phyloP scores from a whole-genome alignment of 768 basidiomycete genomes.

The Rhodotorula toruloides region DNA sequence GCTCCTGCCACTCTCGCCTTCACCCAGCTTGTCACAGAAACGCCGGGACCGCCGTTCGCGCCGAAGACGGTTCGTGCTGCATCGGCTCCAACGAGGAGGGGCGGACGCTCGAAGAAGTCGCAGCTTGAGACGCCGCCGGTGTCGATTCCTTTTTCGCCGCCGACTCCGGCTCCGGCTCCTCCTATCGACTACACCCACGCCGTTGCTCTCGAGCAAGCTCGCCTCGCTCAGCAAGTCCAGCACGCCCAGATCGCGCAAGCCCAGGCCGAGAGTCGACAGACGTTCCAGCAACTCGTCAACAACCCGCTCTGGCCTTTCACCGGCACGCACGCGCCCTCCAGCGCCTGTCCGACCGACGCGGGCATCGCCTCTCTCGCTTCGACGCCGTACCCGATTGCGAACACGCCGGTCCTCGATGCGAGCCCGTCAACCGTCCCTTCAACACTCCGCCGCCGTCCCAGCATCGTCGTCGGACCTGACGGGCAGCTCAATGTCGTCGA shows the following conservation, averaged over 20 bases:
- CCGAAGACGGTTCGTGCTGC: too few relatives aligned
- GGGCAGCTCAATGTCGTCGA: background rate
- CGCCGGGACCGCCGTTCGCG: too few relatives aligned
- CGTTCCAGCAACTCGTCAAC: too few relatives aligned
- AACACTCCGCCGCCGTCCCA: background rate
- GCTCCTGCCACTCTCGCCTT: background rate
- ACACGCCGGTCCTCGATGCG: too few relatives aligned
- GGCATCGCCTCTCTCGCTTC: background rate
- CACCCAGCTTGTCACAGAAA: background rate
- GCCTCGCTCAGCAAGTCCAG: conserved; percentile 1
- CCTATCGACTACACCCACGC: background rate
- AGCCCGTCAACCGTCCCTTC: background rate
- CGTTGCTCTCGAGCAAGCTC: background rate
- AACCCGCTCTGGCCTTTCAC: background rate
- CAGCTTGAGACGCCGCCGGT: too few relatives aligned
- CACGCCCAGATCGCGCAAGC: background rate
- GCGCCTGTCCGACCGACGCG: background rate
- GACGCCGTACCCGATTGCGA: too few relatives aligned
- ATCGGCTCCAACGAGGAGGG: too few relatives aligned
- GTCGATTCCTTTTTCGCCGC: too few relatives aligned
- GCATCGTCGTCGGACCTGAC: background rate
- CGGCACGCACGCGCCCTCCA: too few relatives aligned
- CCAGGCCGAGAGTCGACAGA: background rate
- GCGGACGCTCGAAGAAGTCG: too few relatives aligned
- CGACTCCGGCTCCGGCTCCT: background rate